Evolutionary conservation across 805 yeast genomes (phyloP).

Genomic region (Ogataea wickerhamii): DNA sequence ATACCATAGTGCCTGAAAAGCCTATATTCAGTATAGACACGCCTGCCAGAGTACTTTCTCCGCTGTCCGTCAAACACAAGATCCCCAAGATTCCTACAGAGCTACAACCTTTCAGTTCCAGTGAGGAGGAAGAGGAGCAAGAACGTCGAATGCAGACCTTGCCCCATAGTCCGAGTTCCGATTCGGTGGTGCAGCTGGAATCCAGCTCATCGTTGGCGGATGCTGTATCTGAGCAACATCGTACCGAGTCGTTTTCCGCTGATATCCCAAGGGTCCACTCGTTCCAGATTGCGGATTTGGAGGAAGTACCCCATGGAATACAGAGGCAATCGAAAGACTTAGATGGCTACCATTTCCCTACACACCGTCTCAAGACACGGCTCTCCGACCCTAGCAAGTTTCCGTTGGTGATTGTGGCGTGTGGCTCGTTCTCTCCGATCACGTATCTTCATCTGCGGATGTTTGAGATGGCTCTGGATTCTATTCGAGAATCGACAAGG

Average conservation of each 20-base stretch:
- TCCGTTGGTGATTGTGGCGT: slow-evolving; percentile 93
- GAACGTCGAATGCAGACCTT: slow-evolving; percentile 8
- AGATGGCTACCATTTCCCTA: slow-evolving; percentile 74
- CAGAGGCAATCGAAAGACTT: slow-evolving; percentile 77
- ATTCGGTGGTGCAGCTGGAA: slow-evolving; percentile 1
- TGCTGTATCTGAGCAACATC: slow-evolving; percentile 11
- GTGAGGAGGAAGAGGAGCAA: slow-evolving; percentile 40
- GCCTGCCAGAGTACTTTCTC: slow-evolving; percentile 37
- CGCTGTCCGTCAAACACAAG: slow-evolving; percentile 25
- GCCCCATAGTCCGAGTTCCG: slow-evolving; percentile 4
- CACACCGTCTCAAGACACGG: slow-evolving; percentile 73
- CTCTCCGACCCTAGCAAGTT: slow-evolving; percentile 71
- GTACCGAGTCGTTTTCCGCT: slow-evolving; percentile 31
- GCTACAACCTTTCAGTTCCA: slow-evolving; percentile 52
- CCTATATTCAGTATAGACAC: slow-evolving; percentile 19
- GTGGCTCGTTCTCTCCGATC: slow-evolving; percentile 95
- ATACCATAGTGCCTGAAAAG: background rate
- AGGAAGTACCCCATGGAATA: slow-evolving; percentile 95
- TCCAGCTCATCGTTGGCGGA: background rate
- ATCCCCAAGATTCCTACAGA: slow-evolving; percentile 49
- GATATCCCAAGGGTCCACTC: slow-evolving; percentile 43
- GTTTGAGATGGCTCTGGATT: slow-evolving; percentile 98
- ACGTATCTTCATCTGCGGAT: slow-evolving; percentile 92
- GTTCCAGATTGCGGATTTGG: slow-evolving; percentile 83
- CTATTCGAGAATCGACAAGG: slow-evolving; percentile 84